Evolutionary conservation across 2,329 filamentous ascomycete genomes (phyloP).

Genomic region (Xylariaceae sp.): DNA sequence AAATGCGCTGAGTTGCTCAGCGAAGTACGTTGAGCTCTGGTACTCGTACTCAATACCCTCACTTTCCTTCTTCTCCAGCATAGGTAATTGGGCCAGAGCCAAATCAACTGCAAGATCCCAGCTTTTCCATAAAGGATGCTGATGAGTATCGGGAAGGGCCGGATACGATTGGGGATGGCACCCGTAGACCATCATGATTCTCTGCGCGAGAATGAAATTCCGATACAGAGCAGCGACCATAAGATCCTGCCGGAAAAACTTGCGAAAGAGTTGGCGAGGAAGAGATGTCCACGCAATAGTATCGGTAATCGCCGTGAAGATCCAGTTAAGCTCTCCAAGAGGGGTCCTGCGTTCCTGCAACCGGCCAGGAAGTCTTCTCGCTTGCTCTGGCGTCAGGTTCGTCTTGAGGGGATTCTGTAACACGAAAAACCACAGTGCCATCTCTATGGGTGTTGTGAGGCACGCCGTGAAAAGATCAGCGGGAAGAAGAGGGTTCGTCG

Average conservation of each 20-base stretch:
- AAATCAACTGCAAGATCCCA: slow-evolving; percentile 98
- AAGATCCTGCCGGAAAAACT: slow-evolving; percentile 92
- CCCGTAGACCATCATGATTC: slow-evolving; percentile 93
- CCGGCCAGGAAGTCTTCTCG: slow-evolving; percentile 82
- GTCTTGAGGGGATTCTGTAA: slow-evolving; percentile 76
- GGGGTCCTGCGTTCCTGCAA: slow-evolving; percentile 91
- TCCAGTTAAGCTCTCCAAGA: slow-evolving; percentile 96
- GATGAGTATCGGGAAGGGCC: slow-evolving; percentile 85
- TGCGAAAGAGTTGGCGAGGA: slow-evolving; percentile 85
- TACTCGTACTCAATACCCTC: slow-evolving; percentile 81
- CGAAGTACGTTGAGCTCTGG: slow-evolving; percentile 91
- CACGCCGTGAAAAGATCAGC: slow-evolving; percentile 96
- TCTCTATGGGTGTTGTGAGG: slow-evolving; percentile 93
- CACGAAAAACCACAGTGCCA: slow-evolving; percentile 94
- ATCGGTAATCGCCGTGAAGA: slow-evolving; percentile 97
- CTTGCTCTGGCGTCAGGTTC: slow-evolving; percentile 70
- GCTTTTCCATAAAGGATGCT: slow-evolving; percentile 92
- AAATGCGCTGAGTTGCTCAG: slow-evolving; percentile 93
- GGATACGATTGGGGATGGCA: slow-evolving; percentile 93
- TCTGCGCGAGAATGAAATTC: slow-evolving; percentile 90
- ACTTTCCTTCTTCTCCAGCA: slow-evolving; percentile 72
- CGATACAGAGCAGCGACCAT: slow-evolving; percentile 98
- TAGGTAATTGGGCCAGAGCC: slow-evolving; percentile 82
- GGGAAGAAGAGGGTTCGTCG: slow-evolving; percentile 87
- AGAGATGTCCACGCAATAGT: slow-evolving; percentile 98